These are phyloP conservation scores for Gastrolobium villosum DNA, from an alignment of 306 rosid species.

Conservation along the genomic window DNA sequence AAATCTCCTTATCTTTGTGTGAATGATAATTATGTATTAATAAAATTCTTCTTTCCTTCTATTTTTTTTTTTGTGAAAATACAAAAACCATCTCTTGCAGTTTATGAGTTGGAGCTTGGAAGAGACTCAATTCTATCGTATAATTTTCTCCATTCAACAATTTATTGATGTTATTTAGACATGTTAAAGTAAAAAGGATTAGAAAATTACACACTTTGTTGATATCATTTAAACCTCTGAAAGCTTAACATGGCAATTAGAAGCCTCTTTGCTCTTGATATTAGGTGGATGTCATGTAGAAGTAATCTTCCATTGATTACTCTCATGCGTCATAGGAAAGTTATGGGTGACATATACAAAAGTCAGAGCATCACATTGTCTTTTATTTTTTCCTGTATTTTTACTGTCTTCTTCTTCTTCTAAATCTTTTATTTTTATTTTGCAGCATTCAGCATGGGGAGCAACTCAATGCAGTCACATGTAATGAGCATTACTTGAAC, in stretches of 20 bases:
- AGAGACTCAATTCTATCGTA: not conserved
- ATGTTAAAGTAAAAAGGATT: not conserved
- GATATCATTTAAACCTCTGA: not conserved
- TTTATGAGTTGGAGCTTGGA: slow-evolving; percentile 2
- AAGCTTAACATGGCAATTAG: slow-evolving; percentile 15
- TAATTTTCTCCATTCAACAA: not conserved
- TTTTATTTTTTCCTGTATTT: too few relatives aligned
- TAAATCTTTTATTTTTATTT: not conserved
- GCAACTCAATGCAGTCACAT: not conserved
- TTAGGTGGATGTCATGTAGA: not conserved
- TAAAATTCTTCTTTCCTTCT: not conserved
- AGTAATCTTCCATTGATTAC: not conserved
- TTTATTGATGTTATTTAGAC: not conserved
- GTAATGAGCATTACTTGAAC: slow-evolving; percentile 31
- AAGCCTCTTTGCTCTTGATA: not conserved
- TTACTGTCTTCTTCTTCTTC: not conserved
- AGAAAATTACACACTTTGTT: not conserved
- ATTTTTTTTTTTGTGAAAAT: not conserved
- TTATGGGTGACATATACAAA: slow-evolving; percentile 11
- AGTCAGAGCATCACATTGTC: not conserved
- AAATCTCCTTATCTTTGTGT: not conserved
- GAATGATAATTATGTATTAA: not conserved
- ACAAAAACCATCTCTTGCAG: not conserved
- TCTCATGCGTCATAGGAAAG: not conserved
- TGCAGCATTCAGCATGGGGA: slow-evolving; percentile 24